phyloP scores from a whole-genome alignment of 164 flowering plant genomes.

The Vitis vinifera region DNA sequence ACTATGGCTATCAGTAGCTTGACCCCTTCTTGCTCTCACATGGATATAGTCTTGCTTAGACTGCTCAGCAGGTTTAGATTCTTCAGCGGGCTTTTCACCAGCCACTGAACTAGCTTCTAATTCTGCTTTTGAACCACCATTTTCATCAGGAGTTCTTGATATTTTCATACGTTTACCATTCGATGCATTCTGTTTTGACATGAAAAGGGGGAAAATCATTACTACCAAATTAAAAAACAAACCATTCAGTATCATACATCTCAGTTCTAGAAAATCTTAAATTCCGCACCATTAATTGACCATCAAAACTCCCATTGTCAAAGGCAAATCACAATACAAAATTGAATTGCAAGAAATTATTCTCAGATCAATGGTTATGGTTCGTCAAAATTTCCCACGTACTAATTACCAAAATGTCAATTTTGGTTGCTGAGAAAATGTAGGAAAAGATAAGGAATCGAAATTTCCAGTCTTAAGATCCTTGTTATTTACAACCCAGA shows the following conservation, averaged over 20 bases:
- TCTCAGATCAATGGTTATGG: neutral
- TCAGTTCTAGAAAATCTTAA: neutral
- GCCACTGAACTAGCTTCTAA: constrained; percentile 52
- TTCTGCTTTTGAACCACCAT: constrained; percentile 54
- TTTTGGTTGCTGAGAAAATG: neutral
- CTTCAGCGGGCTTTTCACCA: constrained; percentile 44
- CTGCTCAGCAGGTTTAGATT: constrained; percentile 53
- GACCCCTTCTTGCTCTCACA: constrained; percentile 97
- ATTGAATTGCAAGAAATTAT: neutral
- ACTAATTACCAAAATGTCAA: neutral
- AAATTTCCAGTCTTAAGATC: neutral
- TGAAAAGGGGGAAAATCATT: constrained; percentile 1
- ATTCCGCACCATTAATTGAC: neutral
- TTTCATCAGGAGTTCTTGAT: constrained; percentile 43
- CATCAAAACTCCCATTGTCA: neutral
- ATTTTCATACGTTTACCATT: constrained; percentile 50
- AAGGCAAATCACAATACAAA: neutral
- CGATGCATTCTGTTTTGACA: constrained; percentile 37
- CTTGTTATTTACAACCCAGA: neutral
- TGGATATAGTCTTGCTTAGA: constrained; percentile 86
- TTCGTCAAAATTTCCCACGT: neutral
- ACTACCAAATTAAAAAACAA: neutral
- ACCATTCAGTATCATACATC: neutral
- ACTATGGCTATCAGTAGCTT: constrained; percentile 99
- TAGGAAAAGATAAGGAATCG: neutral